Evolutionary conservation across 345 rosid genomes (phyloP), one percentile per base, ranked within the genome.

Genomic region (Eucalyptus sp.): DNA sequence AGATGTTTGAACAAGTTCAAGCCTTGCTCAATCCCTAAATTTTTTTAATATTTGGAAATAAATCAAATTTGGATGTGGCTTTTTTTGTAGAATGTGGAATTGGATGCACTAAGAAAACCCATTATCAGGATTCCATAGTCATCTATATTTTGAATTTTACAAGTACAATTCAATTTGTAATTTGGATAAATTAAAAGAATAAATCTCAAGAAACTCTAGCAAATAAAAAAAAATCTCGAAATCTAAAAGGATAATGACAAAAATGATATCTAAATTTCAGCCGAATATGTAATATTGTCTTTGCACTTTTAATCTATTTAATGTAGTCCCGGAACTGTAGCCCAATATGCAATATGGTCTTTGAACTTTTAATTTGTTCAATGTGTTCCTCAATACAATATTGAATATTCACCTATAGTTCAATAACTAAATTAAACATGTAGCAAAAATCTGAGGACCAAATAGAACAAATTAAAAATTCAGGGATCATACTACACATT

Each of bases 401-500:
- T 51, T 51, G 8, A 51, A 51, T 51, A 51, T 1, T 51, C 17
- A 22, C 9, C 4, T 7, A 3, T 51, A 51, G 9, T 17, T 51
- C 56, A 51, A 51, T 2, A 17, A 52, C 9, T 17, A 17, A 52
- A 44, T 44, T 44, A 44, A 52, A 52, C 24, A 51, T 51, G 22
- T 52, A 7, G 4, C 58, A 52, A 52, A 52, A 52, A 52, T 52
- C 10, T 52, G 18, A 52, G 3, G 10, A 52, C 1, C 0, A 0
- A 3, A 52, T 18, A 7, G 10, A 52, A 52, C 8, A 52, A 52
- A 20, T 52, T 52, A 7, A 52, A 52, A 9, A 52, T 18, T 3
- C 0, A 3, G 0, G 0, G 4, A 52, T 0, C 1, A 7, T 18
- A 18, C 0, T 52, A 0, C 4, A 52, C 10, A 3, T 18, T 18